These are phyloP conservation scores for Yamadazyma oceani DNA, from an alignment of 1,139 yeast species.

Conservation along the genomic window DNA sequence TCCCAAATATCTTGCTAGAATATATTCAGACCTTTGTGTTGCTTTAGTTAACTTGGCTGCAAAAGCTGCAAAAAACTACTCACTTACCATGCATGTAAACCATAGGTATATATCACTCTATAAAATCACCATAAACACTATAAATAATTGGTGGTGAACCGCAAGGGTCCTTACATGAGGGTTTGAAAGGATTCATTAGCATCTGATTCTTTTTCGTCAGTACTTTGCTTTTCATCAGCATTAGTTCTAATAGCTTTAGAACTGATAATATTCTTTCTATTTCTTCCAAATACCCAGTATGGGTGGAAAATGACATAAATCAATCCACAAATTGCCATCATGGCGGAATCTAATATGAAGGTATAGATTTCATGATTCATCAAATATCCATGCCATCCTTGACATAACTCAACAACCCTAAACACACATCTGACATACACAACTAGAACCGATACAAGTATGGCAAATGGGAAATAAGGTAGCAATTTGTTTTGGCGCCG, in stretches of 20 bases:
- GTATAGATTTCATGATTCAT: slow-evolving; percentile 71
- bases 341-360: slow-evolving; percentile 73
- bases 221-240: neutral
- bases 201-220: slow-evolving; percentile 16
- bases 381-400: slow-evolving; percentile 78
- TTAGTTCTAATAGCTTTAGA: slow-evolving; percentile 37
- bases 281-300: slow-evolving; percentile 51
- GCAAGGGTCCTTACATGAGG: no score
- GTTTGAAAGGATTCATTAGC: slow-evolving; percentile 15
- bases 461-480: slow-evolving; percentile 47
- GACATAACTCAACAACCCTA: slow-evolving; percentile 74
- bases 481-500: neutral
- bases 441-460: slow-evolving; percentile 53
- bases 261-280: slow-evolving; percentile 28
- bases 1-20: no score
- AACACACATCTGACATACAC: slow-evolving; percentile 76
- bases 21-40: no score
- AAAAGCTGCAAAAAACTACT: no score
- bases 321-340: slow-evolving; percentile 52
- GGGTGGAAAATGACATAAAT: slow-evolving; percentile 63
- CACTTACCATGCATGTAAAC: no score
- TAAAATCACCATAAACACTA: no score
- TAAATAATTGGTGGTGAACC: no score
- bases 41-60: no score
- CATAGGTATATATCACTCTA: no score